Evolutionary conservation across 345 rosid species (phyloP), one percentile per base, ranked within the genome.

Genomic region (Raphanus sativus): DNA sequence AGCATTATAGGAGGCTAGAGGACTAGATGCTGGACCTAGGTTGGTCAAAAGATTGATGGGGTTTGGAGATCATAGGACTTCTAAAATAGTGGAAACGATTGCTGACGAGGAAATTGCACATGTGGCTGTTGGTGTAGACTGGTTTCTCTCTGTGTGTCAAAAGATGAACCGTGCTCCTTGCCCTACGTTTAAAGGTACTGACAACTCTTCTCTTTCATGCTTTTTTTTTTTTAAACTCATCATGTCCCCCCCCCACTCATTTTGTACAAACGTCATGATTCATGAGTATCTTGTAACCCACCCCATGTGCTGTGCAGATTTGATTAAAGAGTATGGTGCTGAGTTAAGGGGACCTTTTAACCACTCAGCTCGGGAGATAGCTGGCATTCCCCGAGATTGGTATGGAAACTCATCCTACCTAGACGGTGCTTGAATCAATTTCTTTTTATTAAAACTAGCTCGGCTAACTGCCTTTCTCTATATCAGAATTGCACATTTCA

Each of bases 11-110:
- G 98, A 92, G 83, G 98, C 98, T 50, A 84, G 97, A 79, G 98
- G 97, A 55, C 98, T 94, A 77, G 97, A 94, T 82, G 97, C 98
- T 77, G 98, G 97, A 77, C 97, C 97, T 62, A 90, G 98, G 64
- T 84, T 94, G 58, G 97, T 91, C 69, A 87, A 92, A 81, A 92
- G 80, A 72, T 72, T 94, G 85, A 83, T 86, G 0, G 97, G 97
- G 6, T 94, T 88, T 58, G 98, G 98, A 66, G 97, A 94, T 81
- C 78, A 80, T 13, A 87, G 80, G 78, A 89, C 97, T 62, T 92
- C 98, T 21, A 83, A 84, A 62, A 80, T 92, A 8, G 97, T 94
- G 61, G 91, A 84, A 59, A 84, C 78, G 82, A 92, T 94, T 17
- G 92, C 97, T 15, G 91, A 89, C 3, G 98, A 94, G 79, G 98